Evolutionary conservation across 2,329 filamentous ascomycete species (phyloP), one percentile per base, ranked within the genome.

Genomic region (Ophiocordyceps unilateralis): DNA sequence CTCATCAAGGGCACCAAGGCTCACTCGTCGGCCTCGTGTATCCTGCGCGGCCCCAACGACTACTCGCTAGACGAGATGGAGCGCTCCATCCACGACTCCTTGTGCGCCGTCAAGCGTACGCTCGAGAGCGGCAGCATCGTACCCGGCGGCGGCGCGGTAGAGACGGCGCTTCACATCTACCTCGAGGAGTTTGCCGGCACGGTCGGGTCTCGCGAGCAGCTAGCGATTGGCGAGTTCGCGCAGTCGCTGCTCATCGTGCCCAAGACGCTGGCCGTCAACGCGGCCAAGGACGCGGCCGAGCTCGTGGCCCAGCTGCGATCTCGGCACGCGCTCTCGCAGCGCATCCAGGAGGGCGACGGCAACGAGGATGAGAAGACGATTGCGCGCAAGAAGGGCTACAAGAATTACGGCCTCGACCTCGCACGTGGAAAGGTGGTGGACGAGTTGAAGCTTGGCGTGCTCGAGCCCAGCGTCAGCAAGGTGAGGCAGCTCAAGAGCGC

Each of bases 21-120:
- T 23, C 86, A 91, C 65, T 91, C 83, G 3, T 93, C 88, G 7
- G 88, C 91, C 24, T 98, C 91, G 17, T 87, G 95, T 63, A 93
- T 98, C 53, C 82, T 98, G 43, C 84, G 91, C 46, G 91, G 91
- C 39, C 74, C 91, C 53, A 96, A 98, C 65, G 91, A 98, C 63
- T 96, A 83, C 67, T 85, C 86, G 47, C 77, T 98, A 24, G 91
- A 98, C 57, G 91, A 98, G 72, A 98, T 96, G 89, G 91, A 98
- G 72, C 83, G 91, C 50, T 96, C 91, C 1, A 79, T 98, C 17
- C 91, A 98, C 67, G 91, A 98, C 65, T 93, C 89, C 14, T 73
- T 98, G 40, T 95, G 85, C 51, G 91, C 91, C 40, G 88, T 98
- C 50, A 98, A 98, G 78, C 79, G 91, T 53, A 95, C 91, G 3